Base-by-base conservation (phyloP, 176 grass and related monocot genomes). In the Carex kokanica region DNA sequence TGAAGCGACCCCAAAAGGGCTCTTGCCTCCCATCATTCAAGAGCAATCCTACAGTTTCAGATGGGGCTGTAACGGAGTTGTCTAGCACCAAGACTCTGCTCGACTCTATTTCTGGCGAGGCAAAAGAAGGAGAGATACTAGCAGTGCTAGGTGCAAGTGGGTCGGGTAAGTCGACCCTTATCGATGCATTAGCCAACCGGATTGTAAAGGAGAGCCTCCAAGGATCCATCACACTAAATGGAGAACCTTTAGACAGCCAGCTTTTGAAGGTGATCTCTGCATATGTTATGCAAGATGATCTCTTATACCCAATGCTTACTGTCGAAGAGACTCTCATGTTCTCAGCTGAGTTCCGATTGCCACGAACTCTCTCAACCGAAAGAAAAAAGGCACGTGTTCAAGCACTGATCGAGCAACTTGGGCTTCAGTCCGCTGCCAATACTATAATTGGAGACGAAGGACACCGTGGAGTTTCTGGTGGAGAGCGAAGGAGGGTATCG, bases 281-380 rank as follows among this genome's bases (percentile, higher is more conserved):
- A 38, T 98, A 98, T 89, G 95, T 98, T 17, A 91, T 94, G 92
- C 95, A 98, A 83, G 95, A 98, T 72, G 95, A 98, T 81, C 95
- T 98, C 8, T 83, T 98, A 8, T 98, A 91, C 83, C 95, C 95
- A 55, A 98, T 98, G 95, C 92, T 98, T 21, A 98, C 95, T 18
- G 95, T 98, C 10, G 91, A 95, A 88, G 95, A 98, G 87, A 98
- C 95, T 63, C 88, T 98, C 78, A 98, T 93, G 92, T 98, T 98
- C 90, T 87, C 95, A 9, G 95, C 95, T 69, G 95, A 98, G 92
- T 98, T 98, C 88, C 95, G 95, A 16, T 82, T 98, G 32, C 95
- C 95, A 8, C 92, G 92, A n/a, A 85, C 86, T 0, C 92, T 98
- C 15, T 90, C 95, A 1, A 21, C 62, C 6, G 84, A 88, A 51